A percentile compares a stretch with the other conserved stretches of the same genome.
Evolutionary conservation across 2,329 filamentous ascomycete species (phyloP).

Genomic region (Exophiala sideris): DNA sequence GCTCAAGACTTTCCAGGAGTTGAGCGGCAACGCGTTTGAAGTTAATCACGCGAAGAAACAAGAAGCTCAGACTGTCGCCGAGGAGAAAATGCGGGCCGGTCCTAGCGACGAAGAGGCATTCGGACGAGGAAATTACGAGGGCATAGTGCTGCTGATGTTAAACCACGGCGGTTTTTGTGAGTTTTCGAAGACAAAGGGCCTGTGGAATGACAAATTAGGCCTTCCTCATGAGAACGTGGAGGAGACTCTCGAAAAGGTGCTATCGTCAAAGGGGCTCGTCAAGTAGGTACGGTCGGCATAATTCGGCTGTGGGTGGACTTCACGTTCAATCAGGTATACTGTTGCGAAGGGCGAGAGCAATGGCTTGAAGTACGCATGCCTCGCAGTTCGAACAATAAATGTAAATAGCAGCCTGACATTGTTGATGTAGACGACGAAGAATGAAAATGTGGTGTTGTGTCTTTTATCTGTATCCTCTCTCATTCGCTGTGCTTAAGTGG

Average conservation of each 20-base stretch:
- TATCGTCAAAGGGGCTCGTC: neutral
- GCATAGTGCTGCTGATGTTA: slow-evolving; percentile 12
- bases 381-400: too few relatives aligned
- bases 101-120: slow-evolving; percentile 4
- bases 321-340: too few relatives aligned
- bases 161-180: slow-evolving; percentile 8
- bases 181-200: slow-evolving; percentile 10
- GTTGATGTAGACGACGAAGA: too few relatives aligned
- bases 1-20: slow-evolving; percentile 51
- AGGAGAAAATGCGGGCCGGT: slow-evolving; percentile 10
- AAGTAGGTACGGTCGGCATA: too few relatives aligned
- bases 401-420: too few relatives aligned
- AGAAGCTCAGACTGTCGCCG: neutral
- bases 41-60: slow-evolving; percentile 40
- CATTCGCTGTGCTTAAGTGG: too few relatives aligned
- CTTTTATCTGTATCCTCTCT: too few relatives aligned
- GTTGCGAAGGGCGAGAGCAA: too few relatives aligned
- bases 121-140: neutral
- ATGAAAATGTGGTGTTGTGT: too few relatives aligned
- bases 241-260: slow-evolving; percentile 4
- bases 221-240: slow-evolving; percentile 11
- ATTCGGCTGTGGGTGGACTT: too few relatives aligned
- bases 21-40: slow-evolving; percentile 51
- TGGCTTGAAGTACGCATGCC: too few relatives aligned
- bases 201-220: slow-evolving; percentile 13